phyloP scores from a whole-genome alignment of 768 basidiomycete species.

The Phaffia tasmanica region DNA sequence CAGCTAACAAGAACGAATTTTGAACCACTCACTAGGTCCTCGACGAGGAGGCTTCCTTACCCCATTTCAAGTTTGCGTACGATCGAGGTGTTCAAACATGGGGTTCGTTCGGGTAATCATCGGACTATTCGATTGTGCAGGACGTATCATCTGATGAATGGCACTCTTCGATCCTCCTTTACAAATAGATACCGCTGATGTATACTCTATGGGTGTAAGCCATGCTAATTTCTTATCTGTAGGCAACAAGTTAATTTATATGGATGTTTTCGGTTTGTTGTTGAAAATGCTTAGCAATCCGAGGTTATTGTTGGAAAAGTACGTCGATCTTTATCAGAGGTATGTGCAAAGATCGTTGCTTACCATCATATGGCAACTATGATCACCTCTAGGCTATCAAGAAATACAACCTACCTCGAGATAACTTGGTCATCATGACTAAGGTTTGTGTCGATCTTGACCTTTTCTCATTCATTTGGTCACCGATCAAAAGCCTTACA shows the following conservation, averaged over 20 bases:
- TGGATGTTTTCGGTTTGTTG: too few species aligned
- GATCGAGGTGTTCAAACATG: background rate
- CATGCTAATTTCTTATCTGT: too few species aligned
- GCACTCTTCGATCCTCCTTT: background rate
- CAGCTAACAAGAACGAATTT: too few species aligned
- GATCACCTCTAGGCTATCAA: constrained; percentile 1
- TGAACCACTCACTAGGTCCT: background rate
- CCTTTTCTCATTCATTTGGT: too few species aligned
- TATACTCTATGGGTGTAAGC: too few species aligned
- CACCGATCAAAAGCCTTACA: too few species aligned
- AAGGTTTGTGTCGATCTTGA: background rate
- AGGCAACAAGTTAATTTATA: too few species aligned
- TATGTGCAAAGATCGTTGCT: background rate
- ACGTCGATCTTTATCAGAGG: background rate
- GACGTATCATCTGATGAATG: too few species aligned
- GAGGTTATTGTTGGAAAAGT: background rate
- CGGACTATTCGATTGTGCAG: too few species aligned
- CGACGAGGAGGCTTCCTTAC: background rate
- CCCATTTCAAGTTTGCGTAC: constrained; percentile 2
- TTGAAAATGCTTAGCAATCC: background rate
- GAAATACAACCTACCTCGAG: constrained; percentile 4
- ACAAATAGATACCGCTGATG: constrained; percentile 2
- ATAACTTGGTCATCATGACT: constrained; percentile 9
- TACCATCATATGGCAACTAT: background rate
- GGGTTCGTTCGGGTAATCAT: background rate